Conservation (phyloP, 495 filamentous ascomycete genomes). For the Platismatia glauca region DNA sequence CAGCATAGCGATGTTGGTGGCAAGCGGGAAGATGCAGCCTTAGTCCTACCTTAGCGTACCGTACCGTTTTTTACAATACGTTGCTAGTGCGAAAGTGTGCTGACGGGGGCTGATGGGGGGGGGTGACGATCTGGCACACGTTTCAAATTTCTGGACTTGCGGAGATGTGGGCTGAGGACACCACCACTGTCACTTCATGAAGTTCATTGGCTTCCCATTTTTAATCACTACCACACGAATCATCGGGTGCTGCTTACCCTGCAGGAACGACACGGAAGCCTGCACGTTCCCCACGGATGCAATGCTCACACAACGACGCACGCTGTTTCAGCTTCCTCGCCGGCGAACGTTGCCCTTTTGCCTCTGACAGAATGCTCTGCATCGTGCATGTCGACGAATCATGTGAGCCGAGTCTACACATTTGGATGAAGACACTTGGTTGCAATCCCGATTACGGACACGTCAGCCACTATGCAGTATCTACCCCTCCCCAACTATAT, state of each 20-base stretch:
- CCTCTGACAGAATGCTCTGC: not conserved
- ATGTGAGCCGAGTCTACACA: not conserved
- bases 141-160: not conserved
- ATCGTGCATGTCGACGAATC: not conserved
- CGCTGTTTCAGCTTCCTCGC: not conserved
- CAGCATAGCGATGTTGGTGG: constrained; percentile 9
- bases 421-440: not conserved
- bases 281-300: not conserved
- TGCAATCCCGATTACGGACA: not conserved
- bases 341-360: not conserved
- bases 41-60: not conserved
- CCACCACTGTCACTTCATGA: too few species aligned
- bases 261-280: not conserved
- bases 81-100: not conserved
- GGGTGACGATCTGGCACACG: not conserved
- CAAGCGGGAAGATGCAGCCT: constrained; percentile 11
- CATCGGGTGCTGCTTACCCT: not conserved
- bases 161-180: too few species aligned
- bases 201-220: not conserved
- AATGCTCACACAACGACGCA: not conserved
- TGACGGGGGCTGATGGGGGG: too few species aligned
- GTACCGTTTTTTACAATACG: not conserved
- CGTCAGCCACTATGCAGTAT: too few species aligned
- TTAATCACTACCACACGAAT: not conserved
- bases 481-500: not conserved